A percentile compares a stretch with the other conserved stretches of the same genome.
Conservation (phyloP, 495 filamentous ascomycete genomes). For the Jackrogersella multiformis region DNA sequence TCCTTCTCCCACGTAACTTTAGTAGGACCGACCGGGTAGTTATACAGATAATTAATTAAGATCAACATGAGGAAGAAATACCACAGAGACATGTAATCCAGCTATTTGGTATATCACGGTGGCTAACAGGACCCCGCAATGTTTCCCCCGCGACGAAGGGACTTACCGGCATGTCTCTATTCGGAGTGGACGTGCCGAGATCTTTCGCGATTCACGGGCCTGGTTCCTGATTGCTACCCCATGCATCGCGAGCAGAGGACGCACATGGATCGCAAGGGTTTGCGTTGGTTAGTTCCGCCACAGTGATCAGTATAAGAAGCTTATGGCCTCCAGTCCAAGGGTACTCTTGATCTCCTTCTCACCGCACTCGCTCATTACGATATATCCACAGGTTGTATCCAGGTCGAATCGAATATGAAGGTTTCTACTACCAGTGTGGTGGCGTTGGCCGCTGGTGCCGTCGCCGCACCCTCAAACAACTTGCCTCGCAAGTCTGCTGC, state of each 20-base stretch:
- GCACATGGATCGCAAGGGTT: constrained; percentile 8
- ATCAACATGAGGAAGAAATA: constrained; percentile 47
- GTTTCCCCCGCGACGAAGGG: constrained; percentile 47
- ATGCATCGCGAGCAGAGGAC: constrained; percentile 6
- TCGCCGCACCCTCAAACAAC: constrained; percentile 53
- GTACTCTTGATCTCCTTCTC: constrained; percentile 36
- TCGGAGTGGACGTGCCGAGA: constrained; percentile 59
- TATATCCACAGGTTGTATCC: constrained; percentile 33
- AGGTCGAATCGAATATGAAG: constrained; percentile 56
- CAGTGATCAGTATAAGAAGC: constrained; percentile 41
- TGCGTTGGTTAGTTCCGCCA: constrained; percentile 16
- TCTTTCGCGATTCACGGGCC: constrained; percentile 53
- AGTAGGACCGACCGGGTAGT: constrained; percentile 43
- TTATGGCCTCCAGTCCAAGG: constrained; percentile 7
- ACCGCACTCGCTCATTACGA: constrained; percentile 49
- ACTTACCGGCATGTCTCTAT: constrained; percentile 47
- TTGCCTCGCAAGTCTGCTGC: constrained; percentile 44
- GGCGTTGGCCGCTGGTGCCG: constrained; percentile 54
- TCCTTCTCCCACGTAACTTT: constrained; percentile 31
- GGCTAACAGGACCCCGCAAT: constrained; percentile 52
- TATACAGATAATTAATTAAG: constrained; percentile 51
- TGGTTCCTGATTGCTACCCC: constrained; percentile 58
- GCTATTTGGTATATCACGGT: constrained; percentile 47
- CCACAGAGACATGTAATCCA: constrained; percentile 43
- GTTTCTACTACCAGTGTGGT: constrained; percentile 50